Base-by-base conservation (phyloP, 1,284 basidiomycete species). In the Bondarzewia mesenterica region DNA sequence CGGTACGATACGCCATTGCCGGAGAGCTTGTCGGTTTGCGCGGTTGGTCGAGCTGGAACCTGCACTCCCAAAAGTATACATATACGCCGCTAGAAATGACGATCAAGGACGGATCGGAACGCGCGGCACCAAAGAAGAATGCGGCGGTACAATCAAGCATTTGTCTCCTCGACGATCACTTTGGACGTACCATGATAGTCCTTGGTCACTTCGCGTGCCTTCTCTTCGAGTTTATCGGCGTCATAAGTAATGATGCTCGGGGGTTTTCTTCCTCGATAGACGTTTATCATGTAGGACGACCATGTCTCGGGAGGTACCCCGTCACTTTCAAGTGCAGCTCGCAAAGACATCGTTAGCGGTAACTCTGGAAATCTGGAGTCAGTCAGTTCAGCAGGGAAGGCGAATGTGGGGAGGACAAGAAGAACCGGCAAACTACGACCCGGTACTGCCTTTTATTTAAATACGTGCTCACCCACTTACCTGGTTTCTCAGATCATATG, bases 1-100 rank as follows among this genome's bases (percentile, higher is more conserved):
- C 3, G 89, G 89, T 18, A 86, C 69, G 56, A 88, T 80, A 40
- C 72, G 74, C 68, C 74, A 87, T 53, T 71, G 74, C 38, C 75
- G 67, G 49, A 88, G 73, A 2, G 75, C 80, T 26, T 62, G 65
- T 21, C 68, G 65, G 54, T 87, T 88, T 47, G 73, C 75, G 32
- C 60, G 67, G 57, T 77, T 71, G 4, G 85, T 88, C 14, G 69
- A 64, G 49, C 68, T 66, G 5, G 74, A 74, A 1, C 85, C 85
- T 4, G 85, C 85, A 51, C 73, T 77, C 38, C 80, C 81, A 47
- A 71, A 70, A 4, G 79, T 75, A 53, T 83, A 86, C 60, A 71
- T 62, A 63, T 79, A 87, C 12, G 79, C 74, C 22, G n/a, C 46
- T 47, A 27, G 7, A 12, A 12, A 42, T 22, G 5, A n/a, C n/a